Evolutionary conservation across 169 alveolate species (phyloP), one percentile per base, ranked within the genome.

Genomic region (Plasmodium billcollinsi): DNA sequence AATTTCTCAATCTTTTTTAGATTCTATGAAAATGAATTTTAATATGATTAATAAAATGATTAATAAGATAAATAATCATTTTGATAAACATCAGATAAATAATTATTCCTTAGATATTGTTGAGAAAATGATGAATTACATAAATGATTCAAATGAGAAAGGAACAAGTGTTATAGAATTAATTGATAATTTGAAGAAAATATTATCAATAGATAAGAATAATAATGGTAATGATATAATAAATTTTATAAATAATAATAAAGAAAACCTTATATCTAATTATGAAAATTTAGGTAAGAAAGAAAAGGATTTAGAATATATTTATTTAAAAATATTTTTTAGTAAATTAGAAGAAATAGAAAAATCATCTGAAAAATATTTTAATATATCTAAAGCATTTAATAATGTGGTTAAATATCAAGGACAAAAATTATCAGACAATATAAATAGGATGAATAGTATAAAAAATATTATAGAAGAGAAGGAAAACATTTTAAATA

Each of bases 341-440:
- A 29, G 26, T 14, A 73, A 73, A 52, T 73, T 73, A 61, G 56
- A 43, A 73, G 85, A 73, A 33, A 52, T 73, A 29, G 85, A 73
- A 15, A n/a, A 29, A 50, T 52, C 20, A 18, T 18, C 39, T 21
- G 66, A 49, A 52, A 73, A 73, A 54, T 73, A 73, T 54, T 43
- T 73, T 21, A 49, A 49, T 15, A 21, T 73, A 73, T 65, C 56
- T 12, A 39, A 39, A 33, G 9, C 29, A 8, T 52, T 73, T 73
- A 24, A 21, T 12, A 24, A 52, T 21, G 45, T 73, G 43, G 14
- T 52, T 7, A 33, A 73, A 21, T 52, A 20, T 47, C 85, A 73
- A 52, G 29, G 14, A 7, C 26, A n/a, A 4, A 73, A 59, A 14
- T 54, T 73, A 18, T 73, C 49, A 61, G 63, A 73, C 1, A 52